Evolutionary conservation across 306 rosid genomes (phyloP).

Genomic region (Cucurbita maxima): DNA sequence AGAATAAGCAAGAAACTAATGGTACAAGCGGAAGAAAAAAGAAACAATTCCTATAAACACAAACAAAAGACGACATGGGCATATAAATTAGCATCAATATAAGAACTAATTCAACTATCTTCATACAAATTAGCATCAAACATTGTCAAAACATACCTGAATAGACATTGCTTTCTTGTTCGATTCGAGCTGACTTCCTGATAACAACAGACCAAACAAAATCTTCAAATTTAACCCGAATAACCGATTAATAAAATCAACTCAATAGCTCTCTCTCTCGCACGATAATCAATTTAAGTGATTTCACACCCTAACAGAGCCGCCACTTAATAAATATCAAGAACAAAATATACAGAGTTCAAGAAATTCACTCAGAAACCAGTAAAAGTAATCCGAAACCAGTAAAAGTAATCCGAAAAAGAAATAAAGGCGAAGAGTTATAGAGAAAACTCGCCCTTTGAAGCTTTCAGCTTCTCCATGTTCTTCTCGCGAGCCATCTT

Average conservation of each 20-base stretch:
- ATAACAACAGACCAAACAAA: not conserved
- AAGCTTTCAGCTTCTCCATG: slow-evolving; percentile 30
- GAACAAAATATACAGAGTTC: not conserved
- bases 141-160: slow-evolving; percentile 11
- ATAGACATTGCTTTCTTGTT: slow-evolving; percentile 37
- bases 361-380: not conserved
- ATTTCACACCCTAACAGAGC: not conserved
- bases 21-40: not conserved
- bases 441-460: not conserved
- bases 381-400: not conserved
- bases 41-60: not conserved
- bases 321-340: not conserved
- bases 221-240: not conserved
- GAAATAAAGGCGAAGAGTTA: not conserved
- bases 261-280: not conserved
- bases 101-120: not conserved
- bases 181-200: slow-evolving; percentile 42
- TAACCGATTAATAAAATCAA: not conserved
- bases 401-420: not conserved
- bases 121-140: not conserved
- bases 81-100: not conserved
- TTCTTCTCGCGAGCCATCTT: slow-evolving; percentile 39
- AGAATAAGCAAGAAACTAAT: not conserved
- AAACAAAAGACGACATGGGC: not conserved
- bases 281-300: not conserved